Conservation (phyloP, 805 yeast species). For the Scheffersomyces coipomensis region DNA sequence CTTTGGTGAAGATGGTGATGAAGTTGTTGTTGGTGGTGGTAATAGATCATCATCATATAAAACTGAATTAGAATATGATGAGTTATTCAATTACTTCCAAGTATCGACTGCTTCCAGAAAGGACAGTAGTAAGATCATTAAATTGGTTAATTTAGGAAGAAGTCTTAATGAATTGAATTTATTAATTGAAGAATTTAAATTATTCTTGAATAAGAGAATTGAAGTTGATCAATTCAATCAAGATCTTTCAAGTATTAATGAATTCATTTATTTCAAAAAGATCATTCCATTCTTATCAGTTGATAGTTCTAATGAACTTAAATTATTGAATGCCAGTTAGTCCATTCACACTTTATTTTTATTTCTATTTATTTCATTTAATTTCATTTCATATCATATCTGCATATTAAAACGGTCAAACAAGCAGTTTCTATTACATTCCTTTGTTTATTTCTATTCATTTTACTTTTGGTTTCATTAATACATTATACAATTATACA, state of each 20-base stretch:
- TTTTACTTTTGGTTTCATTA: too few species aligned
- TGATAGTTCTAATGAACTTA: constrained; percentile 28
- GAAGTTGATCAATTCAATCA: constrained; percentile 24
- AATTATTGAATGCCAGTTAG: constrained; percentile 26
- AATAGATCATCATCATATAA: background rate
- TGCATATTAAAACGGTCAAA: too few species aligned
- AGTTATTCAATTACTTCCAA: background rate
- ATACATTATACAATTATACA: too few species aligned
- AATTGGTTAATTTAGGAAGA: constrained; percentile 39
- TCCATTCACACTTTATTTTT: background rate
- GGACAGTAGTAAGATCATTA: constrained; percentile 6
- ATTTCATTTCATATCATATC: too few species aligned
- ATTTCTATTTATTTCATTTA: too few species aligned
- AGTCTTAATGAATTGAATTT: constrained; percentile 52
- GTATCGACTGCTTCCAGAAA: background rate
- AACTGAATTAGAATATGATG: constrained; percentile 1
- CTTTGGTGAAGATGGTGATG: constrained; percentile 6
- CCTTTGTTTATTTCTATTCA: too few species aligned
- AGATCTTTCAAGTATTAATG: constrained; percentile 17
- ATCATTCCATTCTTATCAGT: constrained; percentile 40
- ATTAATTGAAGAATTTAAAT: constrained; percentile 46
- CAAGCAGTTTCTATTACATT: too few species aligned
- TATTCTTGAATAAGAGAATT: constrained; percentile 30
- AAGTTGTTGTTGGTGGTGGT: background rate
- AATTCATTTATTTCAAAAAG: constrained; percentile 32